A percentile compares a stretch with the other conserved stretches of the same genome.
These are phyloP conservation scores for Penicillium antarcticum DNA, from an alignment of 495 filamentous ascomycete genomes.

Conservation along the genomic window DNA sequence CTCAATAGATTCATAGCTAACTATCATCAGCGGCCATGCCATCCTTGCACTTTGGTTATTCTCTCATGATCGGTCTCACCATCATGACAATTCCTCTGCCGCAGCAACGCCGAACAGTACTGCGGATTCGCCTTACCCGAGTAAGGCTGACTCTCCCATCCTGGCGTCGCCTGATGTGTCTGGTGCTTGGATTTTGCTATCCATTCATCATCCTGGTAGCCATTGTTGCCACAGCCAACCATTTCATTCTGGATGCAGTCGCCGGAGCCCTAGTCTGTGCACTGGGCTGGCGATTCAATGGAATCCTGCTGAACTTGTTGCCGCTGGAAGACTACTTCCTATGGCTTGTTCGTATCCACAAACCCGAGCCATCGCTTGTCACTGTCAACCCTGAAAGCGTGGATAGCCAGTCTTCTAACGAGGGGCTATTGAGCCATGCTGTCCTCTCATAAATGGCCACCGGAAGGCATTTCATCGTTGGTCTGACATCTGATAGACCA, in stretches of 20 bases:
- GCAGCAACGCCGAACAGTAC: constrained; percentile 22
- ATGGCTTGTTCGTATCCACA: constrained; percentile 59
- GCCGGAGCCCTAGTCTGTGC: constrained; percentile 59
- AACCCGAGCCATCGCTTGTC: constrained; percentile 42
- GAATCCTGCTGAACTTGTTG: constrained; percentile 56
- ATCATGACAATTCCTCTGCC: constrained; percentile 54
- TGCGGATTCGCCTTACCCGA: constrained; percentile 19
- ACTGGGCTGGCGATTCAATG: constrained; percentile 57
- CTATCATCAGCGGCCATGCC: constrained; percentile 65
- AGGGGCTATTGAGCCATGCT: constrained; percentile 12
- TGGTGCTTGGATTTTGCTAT: constrained; percentile 57
- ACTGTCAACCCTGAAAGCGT: constrained; percentile 1
- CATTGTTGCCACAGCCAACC: constrained; percentile 72
- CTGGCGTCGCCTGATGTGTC: constrained; percentile 43
- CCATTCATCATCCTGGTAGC: constrained; percentile 62
- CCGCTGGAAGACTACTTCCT: constrained; percentile 65
- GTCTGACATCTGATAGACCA: not conserved
- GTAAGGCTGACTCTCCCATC: constrained; percentile 33
- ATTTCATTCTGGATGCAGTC: constrained; percentile 69
- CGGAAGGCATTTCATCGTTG: not conserved
- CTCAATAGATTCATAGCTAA: constrained; percentile 4
- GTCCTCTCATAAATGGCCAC: not conserved
- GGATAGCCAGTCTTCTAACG: constrained; percentile 18
- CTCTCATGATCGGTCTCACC: constrained; percentile 70
- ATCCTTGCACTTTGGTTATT: constrained; percentile 76